Evolutionary conservation across 768 basidiomycete species (phyloP).

Genomic region (Grammothele lineata): DNA sequence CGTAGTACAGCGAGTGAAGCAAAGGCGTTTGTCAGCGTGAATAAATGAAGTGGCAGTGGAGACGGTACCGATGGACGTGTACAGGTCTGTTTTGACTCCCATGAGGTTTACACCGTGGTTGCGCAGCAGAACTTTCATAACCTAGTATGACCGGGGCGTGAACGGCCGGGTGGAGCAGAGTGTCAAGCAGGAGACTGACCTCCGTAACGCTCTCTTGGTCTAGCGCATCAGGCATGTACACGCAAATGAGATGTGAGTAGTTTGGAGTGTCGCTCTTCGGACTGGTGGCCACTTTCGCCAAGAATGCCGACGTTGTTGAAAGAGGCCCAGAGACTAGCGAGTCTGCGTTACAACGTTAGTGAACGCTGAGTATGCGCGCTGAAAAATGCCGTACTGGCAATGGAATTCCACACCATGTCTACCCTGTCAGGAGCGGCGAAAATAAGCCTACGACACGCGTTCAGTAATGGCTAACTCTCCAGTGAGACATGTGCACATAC

Average conservation of each 20-base stretch:
- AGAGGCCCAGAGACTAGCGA: conserved; percentile 65
- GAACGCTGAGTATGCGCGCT: background rate
- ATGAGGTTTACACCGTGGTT: conserved; percentile 61
- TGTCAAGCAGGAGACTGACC: conserved; percentile 33
- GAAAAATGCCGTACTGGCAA: conserved; percentile 47
- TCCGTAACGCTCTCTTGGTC: conserved; percentile 55
- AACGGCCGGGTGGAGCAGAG: no score
- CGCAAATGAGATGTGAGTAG: conserved; percentile 62
- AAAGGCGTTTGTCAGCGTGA: no score
- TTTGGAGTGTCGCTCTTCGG: conserved; percentile 42
- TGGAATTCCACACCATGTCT: conserved; percentile 55
- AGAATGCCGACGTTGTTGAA: conserved; percentile 48
- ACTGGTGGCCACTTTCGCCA: conserved; percentile 65
- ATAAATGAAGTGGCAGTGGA: no score
- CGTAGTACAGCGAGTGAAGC: no score
- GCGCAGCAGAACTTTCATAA: conserved; percentile 64
- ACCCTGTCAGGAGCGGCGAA: conserved; percentile 61
- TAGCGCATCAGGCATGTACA: conserved; percentile 71
- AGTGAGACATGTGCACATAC: conserved; percentile 27
- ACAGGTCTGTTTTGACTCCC: conserved; percentile 71
- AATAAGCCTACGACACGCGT: conserved; percentile 51
- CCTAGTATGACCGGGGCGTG: no score
- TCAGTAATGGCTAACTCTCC: background rate
- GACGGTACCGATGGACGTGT: conserved; percentile 51
- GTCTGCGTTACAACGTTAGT: conserved; percentile 29